These are phyloP conservation scores for Aspergillus brunneoviolaceus DNA, from an alignment of 2,329 filamentous ascomycete genomes.

Conservation along the genomic window DNA sequence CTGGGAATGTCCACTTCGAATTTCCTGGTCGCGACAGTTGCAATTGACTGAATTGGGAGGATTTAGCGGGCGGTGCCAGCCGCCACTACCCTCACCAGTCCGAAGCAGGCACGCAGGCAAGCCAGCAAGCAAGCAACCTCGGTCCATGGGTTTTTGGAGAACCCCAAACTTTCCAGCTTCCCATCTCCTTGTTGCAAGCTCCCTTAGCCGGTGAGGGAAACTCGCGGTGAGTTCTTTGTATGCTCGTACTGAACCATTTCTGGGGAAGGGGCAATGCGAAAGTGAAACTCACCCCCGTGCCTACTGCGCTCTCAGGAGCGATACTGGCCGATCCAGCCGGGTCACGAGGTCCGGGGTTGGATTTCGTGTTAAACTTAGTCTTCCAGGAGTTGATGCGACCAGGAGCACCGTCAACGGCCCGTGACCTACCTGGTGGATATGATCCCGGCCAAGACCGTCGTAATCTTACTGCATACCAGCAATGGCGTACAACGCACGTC, in stretches of 20 bases:
- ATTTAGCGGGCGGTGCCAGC: constrained; percentile 18
- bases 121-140: not conserved
- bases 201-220: not conserved
- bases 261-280: not conserved
- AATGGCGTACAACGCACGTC: no score
- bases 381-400: not conserved
- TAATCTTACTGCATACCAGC: not conserved
- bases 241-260: not conserved
- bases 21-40: not conserved
- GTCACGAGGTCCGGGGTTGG: constrained; percentile 19
- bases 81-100: constrained; percentile 15
- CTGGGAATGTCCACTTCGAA: not conserved
- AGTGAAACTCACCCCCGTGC: not conserved
- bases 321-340: constrained; percentile 6
- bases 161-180: not conserved
- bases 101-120: not conserved
- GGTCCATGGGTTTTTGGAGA: not conserved
- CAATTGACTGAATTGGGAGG: constrained; percentile 9
- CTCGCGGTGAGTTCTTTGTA: not conserved
- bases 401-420: not conserved
- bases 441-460: not conserved
- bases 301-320: not conserved
- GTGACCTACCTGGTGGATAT: not conserved
- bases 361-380: constrained; percentile 9
- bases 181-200: no score